Percentiles rank a stretch among this genome's conserved stretches.
Conservation (phyloP, 257 asterid genomes). For the Scutellaria baicalensis region DNA sequence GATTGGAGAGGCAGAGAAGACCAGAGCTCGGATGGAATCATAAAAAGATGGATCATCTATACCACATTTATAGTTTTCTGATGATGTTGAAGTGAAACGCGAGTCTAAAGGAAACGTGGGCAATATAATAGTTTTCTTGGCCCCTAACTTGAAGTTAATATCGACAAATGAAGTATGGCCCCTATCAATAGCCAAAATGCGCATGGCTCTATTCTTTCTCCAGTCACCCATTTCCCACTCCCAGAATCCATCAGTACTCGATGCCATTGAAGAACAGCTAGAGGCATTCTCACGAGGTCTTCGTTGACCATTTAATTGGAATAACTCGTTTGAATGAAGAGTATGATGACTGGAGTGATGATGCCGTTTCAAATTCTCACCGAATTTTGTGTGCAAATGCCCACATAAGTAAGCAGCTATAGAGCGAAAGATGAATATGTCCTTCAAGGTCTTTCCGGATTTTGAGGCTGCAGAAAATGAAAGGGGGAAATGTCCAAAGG, state of each 20-base stretch:
- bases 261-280: conserved; percentile 29
- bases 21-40: conserved; percentile 54
- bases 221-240: conserved; percentile 98
- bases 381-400: conserved; percentile 78
- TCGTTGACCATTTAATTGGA: conserved; percentile 60
- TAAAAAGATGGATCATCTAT: conserved; percentile 27
- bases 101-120: conserved; percentile 90
- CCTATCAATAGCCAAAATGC: conserved; percentile 74
- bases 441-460: conserved; percentile 67
- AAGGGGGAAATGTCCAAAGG: conserved; percentile 92
- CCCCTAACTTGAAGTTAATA: conserved; percentile 49
- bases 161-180: conserved; percentile 76
- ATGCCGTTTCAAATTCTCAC: conserved; percentile 70
- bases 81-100: conserved; percentile 42
- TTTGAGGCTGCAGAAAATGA: conserved; percentile 77
- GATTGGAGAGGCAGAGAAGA: conserved; percentile 70
- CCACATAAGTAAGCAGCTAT: conserved; percentile 81
- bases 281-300: conserved; percentile 17
- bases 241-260: conserved; percentile 59
- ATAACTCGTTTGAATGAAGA: conserved; percentile 30
- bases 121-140: conserved; percentile 55
- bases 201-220: conserved; percentile 79
- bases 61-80: conserved; percentile 29
- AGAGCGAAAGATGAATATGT: conserved; percentile 43
- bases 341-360: conserved; percentile 43